Percentiles rank a stretch among this genome's conserved stretches.
Evolutionary conservation across 2,329 filamentous ascomycete genomes (phyloP).

Genomic region (Reticulascus tulasneorum): DNA sequence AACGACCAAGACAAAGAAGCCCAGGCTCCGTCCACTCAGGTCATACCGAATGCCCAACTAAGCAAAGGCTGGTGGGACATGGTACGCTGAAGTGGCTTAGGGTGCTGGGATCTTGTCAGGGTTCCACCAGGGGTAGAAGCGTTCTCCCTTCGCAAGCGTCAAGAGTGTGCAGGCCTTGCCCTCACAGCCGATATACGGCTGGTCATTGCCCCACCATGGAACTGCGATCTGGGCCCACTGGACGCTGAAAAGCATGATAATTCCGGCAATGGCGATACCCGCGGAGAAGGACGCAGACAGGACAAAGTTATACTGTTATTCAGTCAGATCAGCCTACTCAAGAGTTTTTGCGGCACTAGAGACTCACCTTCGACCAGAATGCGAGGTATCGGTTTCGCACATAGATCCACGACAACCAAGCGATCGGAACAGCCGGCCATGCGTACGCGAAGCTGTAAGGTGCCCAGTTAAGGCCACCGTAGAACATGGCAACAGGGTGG

Average conservation of each 20-base stretch:
- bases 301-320: conserved; percentile 32
- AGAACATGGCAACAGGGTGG: conserved; percentile 44
- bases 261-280: conserved; percentile 26
- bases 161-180: conserved; percentile 17
- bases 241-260: conserved; percentile 27
- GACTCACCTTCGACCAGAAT: conserved; percentile 37
- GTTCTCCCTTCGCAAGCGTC: conserved; percentile 25
- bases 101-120: conserved; percentile 9
- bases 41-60: no score
- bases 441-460: conserved; percentile 33
- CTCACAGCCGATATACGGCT: conserved; percentile 18
- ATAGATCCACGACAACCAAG: conserved; percentile 16
- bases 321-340: not conserved
- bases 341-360: not conserved
- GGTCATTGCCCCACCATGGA: conserved; percentile 25
- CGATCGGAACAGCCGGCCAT: conserved; percentile 17
- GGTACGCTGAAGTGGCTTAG: conserved; percentile 3
- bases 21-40: no score
- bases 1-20: no score
- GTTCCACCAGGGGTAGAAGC: conserved; percentile 32
- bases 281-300: conserved; percentile 26
- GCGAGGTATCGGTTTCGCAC: conserved; percentile 30
- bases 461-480: conserved; percentile 41
- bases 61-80: conserved; percentile 6
- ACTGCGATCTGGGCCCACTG: conserved; percentile 18